These are phyloP conservation scores for Aspergillus caelatus DNA, from an alignment of 2,329 filamentous ascomycete species.

Conservation along the genomic window DNA sequence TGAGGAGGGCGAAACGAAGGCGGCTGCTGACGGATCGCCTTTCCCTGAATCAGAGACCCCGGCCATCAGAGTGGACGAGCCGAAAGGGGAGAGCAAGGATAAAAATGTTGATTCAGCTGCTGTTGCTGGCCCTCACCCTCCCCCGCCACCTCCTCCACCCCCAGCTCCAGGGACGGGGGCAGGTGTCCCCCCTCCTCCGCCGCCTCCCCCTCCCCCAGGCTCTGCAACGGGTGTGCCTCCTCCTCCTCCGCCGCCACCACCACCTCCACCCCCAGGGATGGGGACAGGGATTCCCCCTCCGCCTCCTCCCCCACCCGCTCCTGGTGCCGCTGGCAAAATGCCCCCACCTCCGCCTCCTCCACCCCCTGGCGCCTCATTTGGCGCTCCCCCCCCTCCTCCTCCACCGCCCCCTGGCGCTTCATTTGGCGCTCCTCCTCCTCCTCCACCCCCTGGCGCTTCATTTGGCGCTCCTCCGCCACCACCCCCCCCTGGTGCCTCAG, in stretches of 20 bases:
- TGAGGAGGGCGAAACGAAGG: slow-evolving; percentile 23
- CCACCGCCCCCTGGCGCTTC: slow-evolving; percentile 50
- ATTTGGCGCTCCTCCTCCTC: slow-evolving; percentile 49
- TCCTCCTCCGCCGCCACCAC: slow-evolving; percentile 51
- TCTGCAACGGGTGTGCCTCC: slow-evolving; percentile 44
- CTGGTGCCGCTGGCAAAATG: slow-evolving; percentile 46
- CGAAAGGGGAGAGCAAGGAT: slow-evolving; percentile 4
- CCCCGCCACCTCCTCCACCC: slow-evolving; percentile 51
- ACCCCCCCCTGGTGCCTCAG: slow-evolving; percentile 66
- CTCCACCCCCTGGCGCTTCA: slow-evolving; percentile 48
- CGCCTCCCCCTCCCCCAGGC: slow-evolving; percentile 48
- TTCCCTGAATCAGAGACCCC: slow-evolving; percentile 68
- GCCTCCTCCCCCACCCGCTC: slow-evolving; percentile 53
- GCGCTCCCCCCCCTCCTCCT: slow-evolving; percentile 52
- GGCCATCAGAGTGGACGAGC: slow-evolving; percentile 48
- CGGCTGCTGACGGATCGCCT: slow-evolving; percentile 59
- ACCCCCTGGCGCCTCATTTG: slow-evolving; percentile 46
- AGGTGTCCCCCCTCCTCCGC: slow-evolving; percentile 38
- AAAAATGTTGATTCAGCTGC: slow-evolving; percentile 15
- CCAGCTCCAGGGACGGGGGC: slow-evolving; percentile 26
- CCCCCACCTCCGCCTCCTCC: slow-evolving; percentile 53
- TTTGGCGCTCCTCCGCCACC: slow-evolving; percentile 59
- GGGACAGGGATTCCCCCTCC: slow-evolving; percentile 51
- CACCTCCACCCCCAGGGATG: slow-evolving; percentile 38
- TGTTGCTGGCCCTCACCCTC: slow-evolving; percentile 47